phyloP scores from a whole-genome alignment of 306 rosid species.

The Arachis hypogaea region DNA sequence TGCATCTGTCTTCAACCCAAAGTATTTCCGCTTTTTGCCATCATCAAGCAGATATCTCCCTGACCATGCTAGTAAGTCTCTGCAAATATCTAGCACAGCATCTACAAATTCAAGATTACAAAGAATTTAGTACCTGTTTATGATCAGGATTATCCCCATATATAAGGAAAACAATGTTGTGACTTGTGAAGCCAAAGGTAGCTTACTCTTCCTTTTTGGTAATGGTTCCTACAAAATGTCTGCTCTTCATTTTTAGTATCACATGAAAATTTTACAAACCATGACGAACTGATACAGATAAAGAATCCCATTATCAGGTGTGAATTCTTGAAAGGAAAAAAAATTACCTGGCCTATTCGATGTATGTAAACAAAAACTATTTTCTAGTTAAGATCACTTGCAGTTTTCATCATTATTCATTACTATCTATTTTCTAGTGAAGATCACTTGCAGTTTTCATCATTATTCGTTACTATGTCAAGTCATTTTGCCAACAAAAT shows the following conservation, averaged over 20 bases:
- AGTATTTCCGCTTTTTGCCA: conserved; percentile 77
- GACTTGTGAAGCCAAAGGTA: no score
- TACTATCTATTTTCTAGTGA: neutral
- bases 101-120: conserved; percentile 51
- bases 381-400: conserved; percentile 99
- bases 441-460: neutral
- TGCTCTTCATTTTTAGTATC: conserved; percentile 97
- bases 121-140: conserved; percentile 17
- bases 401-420: conserved; percentile 13
- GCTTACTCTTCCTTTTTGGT: conserved; percentile 61
- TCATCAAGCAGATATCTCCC: conserved; percentile 75
- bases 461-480: no score
- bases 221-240: conserved; percentile 78
- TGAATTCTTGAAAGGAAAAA: neutral
- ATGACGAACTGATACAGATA: conserved; percentile 18
- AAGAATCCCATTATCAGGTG: neutral
- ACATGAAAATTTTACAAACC: conserved; percentile 53
- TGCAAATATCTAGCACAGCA: conserved; percentile 77
- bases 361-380: conserved; percentile 87
- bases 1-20: conserved; percentile 76
- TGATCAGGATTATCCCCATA: no score
- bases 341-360: conserved; percentile 70
- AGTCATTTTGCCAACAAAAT: no score
- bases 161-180: no score
- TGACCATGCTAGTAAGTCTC: conserved; percentile 79